Percentiles rank a stretch among this genome's conserved stretches.
Evolutionary conservation across 441 rosid species (phyloP).

Genomic region (Aquilaria agallochum): DNA sequence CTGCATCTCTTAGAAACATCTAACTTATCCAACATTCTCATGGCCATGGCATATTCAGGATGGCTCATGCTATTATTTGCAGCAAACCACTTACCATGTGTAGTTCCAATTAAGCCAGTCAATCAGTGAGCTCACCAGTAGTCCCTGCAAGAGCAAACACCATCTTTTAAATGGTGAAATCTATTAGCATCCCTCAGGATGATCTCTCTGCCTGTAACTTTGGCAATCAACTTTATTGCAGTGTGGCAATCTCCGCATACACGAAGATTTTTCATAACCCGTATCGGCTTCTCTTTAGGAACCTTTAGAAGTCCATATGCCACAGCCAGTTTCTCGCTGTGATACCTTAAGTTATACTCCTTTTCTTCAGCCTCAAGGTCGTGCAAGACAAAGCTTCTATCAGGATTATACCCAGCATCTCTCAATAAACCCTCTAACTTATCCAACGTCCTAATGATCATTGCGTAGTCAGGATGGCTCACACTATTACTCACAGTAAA

Average conservation of each 20-base stretch:
- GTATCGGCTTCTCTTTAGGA: conserved; percentile 54
- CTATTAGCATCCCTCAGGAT: conserved; percentile 65
- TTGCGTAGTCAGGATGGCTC: conserved; percentile 44
- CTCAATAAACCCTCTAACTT: conserved; percentile 42
- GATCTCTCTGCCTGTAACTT: conserved; percentile 51
- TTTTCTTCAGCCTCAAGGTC: conserved; percentile 79
- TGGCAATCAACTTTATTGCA: conserved; percentile 58
- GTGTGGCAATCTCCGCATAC: conserved; percentile 66
- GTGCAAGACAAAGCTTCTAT: conserved; percentile 58
- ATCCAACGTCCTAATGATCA: conserved; percentile 41
- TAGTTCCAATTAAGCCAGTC: not conserved
- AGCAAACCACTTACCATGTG: not conserved
- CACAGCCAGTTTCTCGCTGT: conserved; percentile 62
- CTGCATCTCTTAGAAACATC: not conserved
- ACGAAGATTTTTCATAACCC: conserved; percentile 65
- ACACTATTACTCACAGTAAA: conserved; percentile 43
- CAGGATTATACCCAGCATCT: conserved; percentile 65
- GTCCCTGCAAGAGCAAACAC: conserved; percentile 58
- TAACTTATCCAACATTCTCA: not conserved
- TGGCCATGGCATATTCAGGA: not conserved
- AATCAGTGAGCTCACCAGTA: conserved; percentile 37
- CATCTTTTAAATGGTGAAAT: conserved; percentile 64
- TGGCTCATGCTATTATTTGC: not conserved
- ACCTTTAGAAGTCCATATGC: conserved; percentile 65
- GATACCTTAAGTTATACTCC: conserved; percentile 41